Conservation (phyloP, 495 filamentous ascomycete species). For the Penicillium bovifimosum region DNA sequence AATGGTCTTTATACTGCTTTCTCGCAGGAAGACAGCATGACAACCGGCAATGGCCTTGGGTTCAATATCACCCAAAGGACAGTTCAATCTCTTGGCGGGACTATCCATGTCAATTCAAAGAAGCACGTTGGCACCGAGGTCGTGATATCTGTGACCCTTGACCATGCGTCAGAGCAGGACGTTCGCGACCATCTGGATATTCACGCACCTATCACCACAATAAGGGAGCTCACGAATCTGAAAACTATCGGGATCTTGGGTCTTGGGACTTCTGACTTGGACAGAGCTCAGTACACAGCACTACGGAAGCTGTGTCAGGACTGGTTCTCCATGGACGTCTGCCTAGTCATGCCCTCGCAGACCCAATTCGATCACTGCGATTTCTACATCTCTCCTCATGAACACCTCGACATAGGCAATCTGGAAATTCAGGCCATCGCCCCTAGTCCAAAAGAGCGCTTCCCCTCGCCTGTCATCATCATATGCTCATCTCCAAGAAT, state of each 20-base stretch:
- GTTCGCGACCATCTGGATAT: background rate
- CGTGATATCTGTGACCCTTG: constrained; percentile 37
- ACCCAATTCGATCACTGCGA: constrained; percentile 5
- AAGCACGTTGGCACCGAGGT: constrained; percentile 45
- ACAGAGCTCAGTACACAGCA: constrained; percentile 5
- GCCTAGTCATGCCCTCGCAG: background rate
- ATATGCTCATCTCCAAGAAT: constrained; percentile 6
- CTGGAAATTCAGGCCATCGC: background rate
- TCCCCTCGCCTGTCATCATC: background rate
- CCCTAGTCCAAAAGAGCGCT: background rate
- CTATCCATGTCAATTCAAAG: constrained; percentile 12
- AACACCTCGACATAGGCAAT: constrained; percentile 1
- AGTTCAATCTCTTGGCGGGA: constrained; percentile 48
- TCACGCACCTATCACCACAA: background rate
- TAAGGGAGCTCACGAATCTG: background rate
- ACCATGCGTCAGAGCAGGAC: background rate
- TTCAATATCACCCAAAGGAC: constrained; percentile 60
- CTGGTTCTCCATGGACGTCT: constrained; percentile 10
- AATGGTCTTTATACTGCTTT: constrained; percentile 61
- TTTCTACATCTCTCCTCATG: constrained; percentile 8
- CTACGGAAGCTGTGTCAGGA: constrained; percentile 12
- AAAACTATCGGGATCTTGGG: constrained; percentile 13
- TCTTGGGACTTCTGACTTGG: constrained; percentile 1
- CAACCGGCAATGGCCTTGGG: constrained; percentile 59
- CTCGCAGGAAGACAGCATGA: constrained; percentile 57